A percentile compares a stretch with the other conserved stretches of the same genome.
phyloP scores from a whole-genome alignment of 371 early-diverging fungal genomes.

The Mortierella sp. region DNA sequence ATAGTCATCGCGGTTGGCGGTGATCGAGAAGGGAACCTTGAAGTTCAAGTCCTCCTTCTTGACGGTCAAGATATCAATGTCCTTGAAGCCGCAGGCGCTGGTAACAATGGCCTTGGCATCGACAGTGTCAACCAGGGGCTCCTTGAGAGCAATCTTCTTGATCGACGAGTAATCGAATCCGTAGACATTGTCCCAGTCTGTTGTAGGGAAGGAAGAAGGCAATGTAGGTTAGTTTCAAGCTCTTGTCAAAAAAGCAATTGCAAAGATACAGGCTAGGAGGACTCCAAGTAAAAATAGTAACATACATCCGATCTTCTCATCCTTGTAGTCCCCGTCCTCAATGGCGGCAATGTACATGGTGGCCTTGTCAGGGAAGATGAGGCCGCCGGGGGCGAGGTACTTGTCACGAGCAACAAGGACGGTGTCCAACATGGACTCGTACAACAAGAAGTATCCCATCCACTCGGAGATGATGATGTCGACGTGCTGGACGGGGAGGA shows the following conservation, averaged over 20 bases:
- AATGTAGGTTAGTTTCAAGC: conserved; percentile 45
- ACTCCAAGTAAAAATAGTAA: background rate
- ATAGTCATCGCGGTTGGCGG: conserved; percentile 83
- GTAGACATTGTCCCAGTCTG: conserved; percentile 93
- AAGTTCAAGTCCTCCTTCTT: conserved; percentile 90
- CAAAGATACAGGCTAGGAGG: background rate
- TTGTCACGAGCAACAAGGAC: conserved; percentile 96
- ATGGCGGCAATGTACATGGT: conserved; percentile 93
- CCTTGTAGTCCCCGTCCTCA: conserved; percentile 95
- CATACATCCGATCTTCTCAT: conserved; percentile 91
- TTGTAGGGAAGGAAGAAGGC: conserved; percentile 38
- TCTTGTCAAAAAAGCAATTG: background rate
- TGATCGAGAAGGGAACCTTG: conserved; percentile 81
- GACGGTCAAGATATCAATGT: conserved; percentile 86
- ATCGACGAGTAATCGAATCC: conserved; percentile 94
- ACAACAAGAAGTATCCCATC: conserved; percentile 99
- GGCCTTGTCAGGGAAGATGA: conserved; percentile 95
- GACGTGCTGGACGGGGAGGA: conserved; percentile 90
- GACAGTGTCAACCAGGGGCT: conserved; percentile 95
- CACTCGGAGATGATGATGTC: conserved; percentile 98
- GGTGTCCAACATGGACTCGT: conserved; percentile 98
- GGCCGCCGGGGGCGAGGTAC: conserved; percentile 85
- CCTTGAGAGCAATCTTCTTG: conserved; percentile 87
- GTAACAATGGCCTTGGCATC: conserved; percentile 86
- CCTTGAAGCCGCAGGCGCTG: conserved; percentile 79